Evolutionary conservation across 106 monocot genomes (phyloP).

Genomic region (Posidonia australis): DNA sequence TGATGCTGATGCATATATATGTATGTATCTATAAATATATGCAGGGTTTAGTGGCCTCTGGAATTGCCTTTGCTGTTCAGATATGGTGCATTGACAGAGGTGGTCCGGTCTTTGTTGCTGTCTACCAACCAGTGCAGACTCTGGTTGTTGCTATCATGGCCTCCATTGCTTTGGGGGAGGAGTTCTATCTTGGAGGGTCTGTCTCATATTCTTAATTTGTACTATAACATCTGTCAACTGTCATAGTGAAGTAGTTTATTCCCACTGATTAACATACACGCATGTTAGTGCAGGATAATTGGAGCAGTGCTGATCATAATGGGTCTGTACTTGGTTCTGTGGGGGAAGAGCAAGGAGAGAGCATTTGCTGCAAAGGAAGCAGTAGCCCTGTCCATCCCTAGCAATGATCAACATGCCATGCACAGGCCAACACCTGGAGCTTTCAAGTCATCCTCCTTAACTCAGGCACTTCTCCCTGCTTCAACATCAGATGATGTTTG

Average conservation of each 20-base stretch:
- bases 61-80: slow-evolving; percentile 92
- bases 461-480: slow-evolving; percentile 61
- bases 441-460: slow-evolving; percentile 38
- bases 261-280: background rate
- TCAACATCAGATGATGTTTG: slow-evolving; percentile 38
- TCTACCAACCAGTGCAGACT: slow-evolving; percentile 95
- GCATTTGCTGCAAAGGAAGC: slow-evolving; percentile 54
- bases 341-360: slow-evolving; percentile 81
- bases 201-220: background rate
- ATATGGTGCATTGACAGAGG: slow-evolving; percentile 99
- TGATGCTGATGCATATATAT: no score
- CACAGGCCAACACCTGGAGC: slow-evolving; percentile 9
- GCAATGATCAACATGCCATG: slow-evolving; percentile 8
- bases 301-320: slow-evolving; percentile 74
- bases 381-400: background rate
- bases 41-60: slow-evolving; percentile 89
- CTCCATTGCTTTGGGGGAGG: slow-evolving; percentile 65
- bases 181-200: slow-evolving; percentile 92
- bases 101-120: slow-evolving; percentile 94
- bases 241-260: background rate
- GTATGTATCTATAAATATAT: background rate
- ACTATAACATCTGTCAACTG: no score
- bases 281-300: slow-evolving; percentile 43
- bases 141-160: slow-evolving; percentile 92
- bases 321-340: slow-evolving; percentile 82